Percentiles rank a stretch among this genome's conserved stretches.
Evolutionary conservation across 2,329 filamentous ascomycete genomes (phyloP).

Genomic region (Fusarium nematophilum): DNA sequence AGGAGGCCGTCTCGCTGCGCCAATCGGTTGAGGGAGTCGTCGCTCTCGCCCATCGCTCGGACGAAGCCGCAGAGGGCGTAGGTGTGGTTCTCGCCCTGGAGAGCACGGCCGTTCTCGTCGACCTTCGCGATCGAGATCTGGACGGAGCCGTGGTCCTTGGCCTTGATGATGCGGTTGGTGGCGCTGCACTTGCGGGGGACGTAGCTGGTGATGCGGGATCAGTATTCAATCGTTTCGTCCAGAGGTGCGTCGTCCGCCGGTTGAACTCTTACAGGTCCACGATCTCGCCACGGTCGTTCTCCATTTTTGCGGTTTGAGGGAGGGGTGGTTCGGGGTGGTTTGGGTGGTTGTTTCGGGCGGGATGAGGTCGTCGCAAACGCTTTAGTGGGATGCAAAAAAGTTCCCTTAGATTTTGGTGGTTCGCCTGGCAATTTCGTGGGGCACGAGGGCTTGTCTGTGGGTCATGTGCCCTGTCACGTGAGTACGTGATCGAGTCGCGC

Average conservation of each 20-base stretch:
- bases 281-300: conserved; percentile 99
- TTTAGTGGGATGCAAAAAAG: conserved; percentile 46
- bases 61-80: conserved; percentile 99
- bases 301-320: conserved; percentile 76
- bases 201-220: conserved; percentile 71
- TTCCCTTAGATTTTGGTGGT: conserved; percentile 49
- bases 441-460: conserved; percentile 50
- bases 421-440: conserved; percentile 50
- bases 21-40: conserved; percentile 95
- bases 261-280: conserved; percentile 87
- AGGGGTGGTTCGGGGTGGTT: conserved; percentile 45
- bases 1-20: conserved; percentile 95
- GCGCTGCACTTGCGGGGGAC: conserved; percentile 99
- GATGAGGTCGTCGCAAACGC: conserved; percentile 46
- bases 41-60: conserved; percentile 96
- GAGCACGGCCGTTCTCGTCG: conserved; percentile 95
- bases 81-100: conserved; percentile 95
- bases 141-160: conserved; percentile 99
- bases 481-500: conserved; percentile 49
- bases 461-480: conserved; percentile 52
- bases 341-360: conserved; percentile 45
- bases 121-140: conserved; percentile 98
- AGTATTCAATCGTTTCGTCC: conserved; percentile 41
- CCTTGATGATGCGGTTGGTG: conserved; percentile 99
- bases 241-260: conserved; percentile 19